Conservation (phyloP, 192 early-diverging fungal species). For the Coemansia sp. region DNA sequence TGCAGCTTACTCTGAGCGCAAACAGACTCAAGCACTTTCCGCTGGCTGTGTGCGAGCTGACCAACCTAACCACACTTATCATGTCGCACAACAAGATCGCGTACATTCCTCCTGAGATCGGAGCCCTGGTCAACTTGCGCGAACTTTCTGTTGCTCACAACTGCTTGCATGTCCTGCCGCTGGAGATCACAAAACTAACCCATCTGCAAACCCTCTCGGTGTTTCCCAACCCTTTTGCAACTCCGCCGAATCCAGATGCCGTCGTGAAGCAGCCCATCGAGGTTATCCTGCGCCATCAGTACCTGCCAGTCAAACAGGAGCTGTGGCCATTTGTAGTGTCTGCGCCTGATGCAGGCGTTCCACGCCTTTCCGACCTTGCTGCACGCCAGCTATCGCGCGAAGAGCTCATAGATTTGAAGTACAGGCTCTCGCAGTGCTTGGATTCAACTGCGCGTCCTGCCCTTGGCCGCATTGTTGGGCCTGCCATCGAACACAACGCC, state of each 20-base stretch:
- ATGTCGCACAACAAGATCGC: conserved; percentile 47
- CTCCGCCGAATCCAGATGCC: conserved; percentile 10
- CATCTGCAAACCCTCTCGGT: conserved; percentile 35
- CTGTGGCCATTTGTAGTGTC: conserved; percentile 20
- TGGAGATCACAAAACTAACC: conserved; percentile 31
- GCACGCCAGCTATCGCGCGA: conserved; percentile 35
- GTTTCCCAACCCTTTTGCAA: conserved; percentile 43
- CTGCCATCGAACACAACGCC: conserved; percentile 13
- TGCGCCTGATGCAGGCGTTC: conserved; percentile 17
- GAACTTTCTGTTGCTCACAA: conserved; percentile 54
- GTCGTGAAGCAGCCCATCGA: conserved; percentile 3
- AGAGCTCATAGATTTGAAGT: conserved; percentile 26
- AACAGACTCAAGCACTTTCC: conserved; percentile 42
- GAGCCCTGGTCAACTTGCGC: conserved; percentile 40
- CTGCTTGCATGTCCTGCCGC: conserved; percentile 34
- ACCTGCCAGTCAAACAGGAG: neutral
- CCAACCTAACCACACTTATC: conserved; percentile 54
- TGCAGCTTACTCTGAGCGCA: conserved; percentile 40
- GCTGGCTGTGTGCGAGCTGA: conserved; percentile 44
- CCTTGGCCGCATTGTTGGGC: conserved; percentile 40
- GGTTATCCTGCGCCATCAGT: conserved; percentile 6
- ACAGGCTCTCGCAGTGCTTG: conserved; percentile 32
- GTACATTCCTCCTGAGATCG: conserved; percentile 51
- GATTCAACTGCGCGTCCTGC: conserved; percentile 12
- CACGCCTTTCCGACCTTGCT: conserved; percentile 42